Conservation (phyloP, 2,329 filamentous ascomycete genomes). For the Aspergillus tamarii region DNA sequence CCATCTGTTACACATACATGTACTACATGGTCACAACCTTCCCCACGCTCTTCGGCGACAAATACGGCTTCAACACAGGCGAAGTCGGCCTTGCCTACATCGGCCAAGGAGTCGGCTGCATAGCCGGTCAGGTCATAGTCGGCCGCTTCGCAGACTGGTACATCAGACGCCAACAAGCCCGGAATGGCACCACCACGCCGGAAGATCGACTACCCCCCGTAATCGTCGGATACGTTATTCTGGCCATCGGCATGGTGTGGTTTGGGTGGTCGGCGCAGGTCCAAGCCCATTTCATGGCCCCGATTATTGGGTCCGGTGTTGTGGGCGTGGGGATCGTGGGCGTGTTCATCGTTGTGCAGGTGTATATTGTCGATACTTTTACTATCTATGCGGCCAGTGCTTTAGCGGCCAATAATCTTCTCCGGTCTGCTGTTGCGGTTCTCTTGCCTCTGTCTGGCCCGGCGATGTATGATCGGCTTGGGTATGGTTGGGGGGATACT, state of each 20-base stretch:
- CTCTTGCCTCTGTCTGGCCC: constrained; percentile 45
- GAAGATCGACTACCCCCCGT: constrained; percentile 11
- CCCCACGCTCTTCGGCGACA: constrained; percentile 61
- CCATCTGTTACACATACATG: constrained; percentile 54
- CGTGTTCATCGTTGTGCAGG: constrained; percentile 10
- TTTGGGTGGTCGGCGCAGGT: constrained; percentile 28
- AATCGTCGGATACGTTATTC: neutral
- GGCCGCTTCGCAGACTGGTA: constrained; percentile 12
- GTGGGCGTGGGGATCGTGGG: constrained; percentile 27
- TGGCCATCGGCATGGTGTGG: constrained; percentile 13
- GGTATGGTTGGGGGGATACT: constrained; percentile 47
- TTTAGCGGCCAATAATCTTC: constrained; percentile 17
- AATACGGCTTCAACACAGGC: constrained; percentile 62
- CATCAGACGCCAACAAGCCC: neutral
- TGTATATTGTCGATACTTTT: constrained; percentile 23
- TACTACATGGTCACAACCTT: constrained; percentile 66
- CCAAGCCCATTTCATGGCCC: constrained; percentile 25
- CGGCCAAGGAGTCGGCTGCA: constrained; percentile 55
- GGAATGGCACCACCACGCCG: constrained; percentile 5
- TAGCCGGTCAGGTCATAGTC: constrained; percentile 2
- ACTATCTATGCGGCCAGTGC: constrained; percentile 19
- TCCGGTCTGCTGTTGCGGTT: constrained; percentile 42
- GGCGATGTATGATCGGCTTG: constrained; percentile 40
- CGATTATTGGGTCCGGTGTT: constrained; percentile 26
- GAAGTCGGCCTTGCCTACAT: constrained; percentile 63